phyloP scores from a whole-genome alignment of 306 rosid species.

The Quercus glauca region DNA sequence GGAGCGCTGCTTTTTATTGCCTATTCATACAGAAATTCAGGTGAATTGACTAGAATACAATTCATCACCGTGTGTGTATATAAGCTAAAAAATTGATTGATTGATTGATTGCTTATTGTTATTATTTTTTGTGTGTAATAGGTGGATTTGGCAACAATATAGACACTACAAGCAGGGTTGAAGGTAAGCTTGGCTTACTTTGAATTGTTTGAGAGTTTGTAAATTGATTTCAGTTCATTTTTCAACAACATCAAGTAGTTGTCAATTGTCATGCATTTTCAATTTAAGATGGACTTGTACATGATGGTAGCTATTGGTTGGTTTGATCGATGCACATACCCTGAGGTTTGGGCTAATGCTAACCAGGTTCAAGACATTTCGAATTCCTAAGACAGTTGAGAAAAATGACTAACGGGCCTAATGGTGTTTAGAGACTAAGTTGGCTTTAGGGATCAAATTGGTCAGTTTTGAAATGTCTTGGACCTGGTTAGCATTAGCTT shows the following conservation, averaged over 20 bases:
- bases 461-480: too few relatives aligned
- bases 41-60: slow-evolving; percentile 15
- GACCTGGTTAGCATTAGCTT: too few relatives aligned
- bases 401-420: too few relatives aligned
- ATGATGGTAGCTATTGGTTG: background rate
- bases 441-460: too few relatives aligned
- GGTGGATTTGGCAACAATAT: slow-evolving; percentile 44
- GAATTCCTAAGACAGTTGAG: too few relatives aligned
- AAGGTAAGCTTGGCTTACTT: slow-evolving; percentile 37
- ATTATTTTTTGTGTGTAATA: slow-evolving; percentile 21
- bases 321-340: background rate
- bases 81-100: too few relatives aligned
- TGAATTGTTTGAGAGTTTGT: background rate
- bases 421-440: too few relatives aligned
- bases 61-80: too few relatives aligned
- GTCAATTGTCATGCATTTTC: background rate
- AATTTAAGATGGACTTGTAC: background rate
- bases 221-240: background rate
- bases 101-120: too few relatives aligned
- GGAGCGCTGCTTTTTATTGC: slow-evolving; percentile 48
- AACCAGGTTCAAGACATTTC: too few relatives aligned
- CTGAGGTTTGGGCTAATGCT: too few relatives aligned
- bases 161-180: slow-evolving; percentile 50
- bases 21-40: slow-evolving; percentile 43
- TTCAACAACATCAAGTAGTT: background rate